Conservation (phyloP, 2,329 filamentous ascomycete species). For the Xylaria sp. region DNA sequence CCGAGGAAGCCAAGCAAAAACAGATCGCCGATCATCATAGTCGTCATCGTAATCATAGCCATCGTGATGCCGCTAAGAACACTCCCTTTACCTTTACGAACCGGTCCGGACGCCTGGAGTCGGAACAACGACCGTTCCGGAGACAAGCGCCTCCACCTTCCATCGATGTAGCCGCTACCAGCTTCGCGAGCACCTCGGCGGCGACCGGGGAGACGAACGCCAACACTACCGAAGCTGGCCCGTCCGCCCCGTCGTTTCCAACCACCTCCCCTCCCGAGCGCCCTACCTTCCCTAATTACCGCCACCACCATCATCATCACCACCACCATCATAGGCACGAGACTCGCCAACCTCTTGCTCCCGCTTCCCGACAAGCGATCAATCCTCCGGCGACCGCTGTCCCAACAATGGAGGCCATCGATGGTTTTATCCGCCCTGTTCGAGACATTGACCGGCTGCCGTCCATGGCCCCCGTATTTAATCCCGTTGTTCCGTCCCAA, state of each 20-base stretch:
- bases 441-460: conserved; percentile 77
- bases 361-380: conserved; percentile 47
- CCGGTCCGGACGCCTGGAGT: conserved; percentile 48
- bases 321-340: conserved; percentile 44
- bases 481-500: conserved; percentile 71
- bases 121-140: conserved; percentile 58
- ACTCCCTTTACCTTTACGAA: conserved; percentile 53
- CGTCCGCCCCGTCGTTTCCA: conserved; percentile 56
- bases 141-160: conserved; percentile 78
- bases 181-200: conserved; percentile 43
- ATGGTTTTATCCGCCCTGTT: conserved; percentile 74
- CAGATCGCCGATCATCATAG: conserved; percentile 50
- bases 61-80: conserved; percentile 44
- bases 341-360: conserved; percentile 44
- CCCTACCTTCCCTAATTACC: conserved; percentile 51
- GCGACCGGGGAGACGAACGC: conserved; percentile 37
- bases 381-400: conserved; percentile 65
- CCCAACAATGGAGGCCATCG: conserved; percentile 61
- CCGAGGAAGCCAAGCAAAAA: conserved; percentile 75
- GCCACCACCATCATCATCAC: conserved; percentile 48
- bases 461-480: conserved; percentile 69
- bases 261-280: conserved; percentile 67
- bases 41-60: conserved; percentile 47
- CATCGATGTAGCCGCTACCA: conserved; percentile 65
- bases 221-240: conserved; percentile 49